Conservation (phyloP, 1,284 basidiomycete genomes). For the Ceratobasidium sp. region DNA sequence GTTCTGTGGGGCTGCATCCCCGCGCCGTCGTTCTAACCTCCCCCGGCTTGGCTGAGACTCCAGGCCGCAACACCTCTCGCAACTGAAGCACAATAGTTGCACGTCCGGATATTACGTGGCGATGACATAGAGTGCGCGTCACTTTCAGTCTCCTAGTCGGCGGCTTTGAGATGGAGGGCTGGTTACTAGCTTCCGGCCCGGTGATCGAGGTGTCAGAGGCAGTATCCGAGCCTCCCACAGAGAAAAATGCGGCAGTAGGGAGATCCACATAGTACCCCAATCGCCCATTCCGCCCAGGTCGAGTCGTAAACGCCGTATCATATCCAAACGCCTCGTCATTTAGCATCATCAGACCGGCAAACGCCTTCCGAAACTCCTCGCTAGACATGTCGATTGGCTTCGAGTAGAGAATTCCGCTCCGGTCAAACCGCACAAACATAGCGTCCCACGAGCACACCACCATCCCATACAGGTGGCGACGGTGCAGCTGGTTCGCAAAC, state of each 20-base stretch:
- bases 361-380: neutral
- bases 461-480: conserved; percentile 21
- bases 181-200: neutral
- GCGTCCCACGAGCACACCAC: neutral
- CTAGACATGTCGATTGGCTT: neutral
- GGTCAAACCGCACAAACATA: conserved; percentile 29
- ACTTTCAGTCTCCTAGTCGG: too few species aligned
- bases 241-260: neutral
- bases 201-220: neutral
- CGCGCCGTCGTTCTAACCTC: too few species aligned
- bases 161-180: too few species aligned
- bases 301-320: conserved; percentile 2
- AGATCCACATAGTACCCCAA: conserved; percentile 22
- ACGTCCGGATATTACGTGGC: conserved; percentile 2
- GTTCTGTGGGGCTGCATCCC: too few species aligned
- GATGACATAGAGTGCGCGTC: conserved; percentile 8
- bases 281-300: neutral
- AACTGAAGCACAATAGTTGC: conserved; percentile 26
- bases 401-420: conserved; percentile 16
- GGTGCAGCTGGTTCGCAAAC: conserved; percentile 23
- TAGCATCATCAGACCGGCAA: conserved; percentile 7
- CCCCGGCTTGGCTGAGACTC: neutral
- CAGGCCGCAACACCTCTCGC: neutral
- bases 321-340: neutral
- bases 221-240: neutral